Evolutionary conservation across 345 rosid genomes (phyloP).

Genomic region (Pseudoturritis turrita): DNA sequence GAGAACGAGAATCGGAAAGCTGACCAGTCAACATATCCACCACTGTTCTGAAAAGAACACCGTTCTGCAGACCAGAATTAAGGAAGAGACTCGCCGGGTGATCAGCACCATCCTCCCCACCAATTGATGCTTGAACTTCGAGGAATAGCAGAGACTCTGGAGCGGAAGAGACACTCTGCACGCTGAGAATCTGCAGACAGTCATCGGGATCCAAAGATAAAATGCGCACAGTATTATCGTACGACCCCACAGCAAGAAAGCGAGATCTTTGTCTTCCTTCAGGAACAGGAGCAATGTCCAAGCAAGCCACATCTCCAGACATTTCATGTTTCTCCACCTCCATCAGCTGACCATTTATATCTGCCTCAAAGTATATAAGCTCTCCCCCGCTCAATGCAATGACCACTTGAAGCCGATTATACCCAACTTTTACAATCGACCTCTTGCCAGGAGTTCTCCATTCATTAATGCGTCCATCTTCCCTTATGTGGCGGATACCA

Average conservation of each 20-base stretch:
- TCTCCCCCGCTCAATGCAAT: conserved; percentile 98
- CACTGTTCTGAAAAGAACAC: conserved; percentile 89
- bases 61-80: conserved; percentile 90
- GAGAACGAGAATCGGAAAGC: conserved; percentile 95
- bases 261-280: conserved; percentile 99
- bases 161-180: conserved; percentile 95
- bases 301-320: conserved; percentile 98
- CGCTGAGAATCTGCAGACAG: conserved; percentile 92
- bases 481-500: conserved; percentile 95
- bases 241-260: conserved; percentile 96
- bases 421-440: conserved; percentile 95
- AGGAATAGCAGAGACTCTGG: conserved; percentile 98
- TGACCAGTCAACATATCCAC: conserved; percentile 99
- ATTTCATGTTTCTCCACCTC: conserved; percentile 98
- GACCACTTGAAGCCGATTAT: conserved; percentile 90
- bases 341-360: conserved; percentile 92
- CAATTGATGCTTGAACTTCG: conserved; percentile 92
- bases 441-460: conserved; percentile 99
- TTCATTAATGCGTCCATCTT: conserved; percentile 95
- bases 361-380: conserved; percentile 95
- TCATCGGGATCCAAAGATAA: conserved; percentile 97
- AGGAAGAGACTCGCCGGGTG: conserved; percentile 98
- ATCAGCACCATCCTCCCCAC: conserved; percentile 99
- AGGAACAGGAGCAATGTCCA: conserved; percentile 98
- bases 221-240: conserved; percentile 86